phyloP scores from a whole-genome alignment of 106 monocot genomes.

The Xerophyta viscosa region DNA sequence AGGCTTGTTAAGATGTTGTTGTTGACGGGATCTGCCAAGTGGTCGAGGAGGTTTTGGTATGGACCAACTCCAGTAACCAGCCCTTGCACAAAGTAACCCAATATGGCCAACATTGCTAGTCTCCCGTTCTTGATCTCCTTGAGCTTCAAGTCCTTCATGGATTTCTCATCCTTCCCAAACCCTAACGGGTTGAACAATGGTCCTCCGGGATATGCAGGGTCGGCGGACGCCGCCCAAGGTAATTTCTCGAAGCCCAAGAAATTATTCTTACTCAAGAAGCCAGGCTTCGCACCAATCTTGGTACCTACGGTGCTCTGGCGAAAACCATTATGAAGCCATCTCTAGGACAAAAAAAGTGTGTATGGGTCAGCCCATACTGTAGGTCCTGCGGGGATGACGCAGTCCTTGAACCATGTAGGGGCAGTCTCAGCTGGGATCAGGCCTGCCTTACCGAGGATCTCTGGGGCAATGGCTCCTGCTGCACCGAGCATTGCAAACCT shows the following conservation, averaged over 20 bases:
- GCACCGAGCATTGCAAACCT: constrained; percentile 82
- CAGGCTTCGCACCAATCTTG: constrained; percentile 94
- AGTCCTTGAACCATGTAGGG: constrained; percentile 87
- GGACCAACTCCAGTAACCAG: constrained; percentile 84
- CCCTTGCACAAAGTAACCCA: constrained; percentile 72
- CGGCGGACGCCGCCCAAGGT: constrained; percentile 70
- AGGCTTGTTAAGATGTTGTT: constrained; percentile 90
- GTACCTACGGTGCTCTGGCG: constrained; percentile 88
- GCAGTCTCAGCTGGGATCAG: constrained; percentile 81
- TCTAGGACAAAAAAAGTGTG: constrained; percentile 89
- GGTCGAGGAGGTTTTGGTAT: constrained; percentile 83
- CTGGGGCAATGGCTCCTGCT: constrained; percentile 63
- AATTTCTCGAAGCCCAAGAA: constrained; percentile 85
- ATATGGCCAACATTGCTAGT: constrained; percentile 84
- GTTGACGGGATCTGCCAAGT: constrained; percentile 85
- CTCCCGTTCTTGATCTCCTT: constrained; percentile 99
- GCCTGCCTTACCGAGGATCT: constrained; percentile 72
- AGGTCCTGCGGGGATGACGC: constrained; percentile 88
- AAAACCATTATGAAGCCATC: constrained; percentile 90
- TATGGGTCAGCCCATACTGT: constrained; percentile 91
- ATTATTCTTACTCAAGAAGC: constrained; percentile 90
- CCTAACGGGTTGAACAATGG: constrained; percentile 94
- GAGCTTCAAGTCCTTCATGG: constrained; percentile 77
- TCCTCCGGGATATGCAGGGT: constrained; percentile 83
- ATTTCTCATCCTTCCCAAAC: constrained; percentile 87